Evolutionary conservation across 2,329 filamentous ascomycete genomes (phyloP), one percentile per base, ranked within the genome.

Genomic region (Aspergillus brunneoviolaceus): DNA sequence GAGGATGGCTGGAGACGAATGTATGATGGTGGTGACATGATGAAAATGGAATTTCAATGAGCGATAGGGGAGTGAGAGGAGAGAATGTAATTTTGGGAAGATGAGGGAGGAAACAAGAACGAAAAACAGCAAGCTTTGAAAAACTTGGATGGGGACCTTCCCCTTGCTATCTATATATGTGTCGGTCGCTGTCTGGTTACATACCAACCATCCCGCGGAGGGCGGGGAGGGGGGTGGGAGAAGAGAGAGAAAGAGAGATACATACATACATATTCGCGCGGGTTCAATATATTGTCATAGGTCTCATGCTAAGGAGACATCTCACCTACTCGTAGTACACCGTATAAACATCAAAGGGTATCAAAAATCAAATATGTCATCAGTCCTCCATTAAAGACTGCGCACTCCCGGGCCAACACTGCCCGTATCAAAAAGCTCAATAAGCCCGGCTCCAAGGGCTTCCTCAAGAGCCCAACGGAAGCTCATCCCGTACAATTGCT

Each of bases 391-490:
- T 68, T 66, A 78, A 51, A 78, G 55, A 63, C 68, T 70, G 56
- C 79, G 73, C 27, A 86, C 79, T 16, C 81, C 86, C 49, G 81
- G 74, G 4, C 86, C 86, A 29, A 88, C 85, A 67, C 82, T 86
- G 19, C 85, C 82, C 5, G 86, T 89, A 65, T 87, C 82, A 66
- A 89, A 89, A 7, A 85, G 67, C 72, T 89, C 85, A 11, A 88
- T 76, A 27, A 87, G 67, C 3, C 86, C 86, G 23, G 83, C 81
- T 1, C 86, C 86, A 16, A 88, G 69, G 61, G 84, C 84, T 68
- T 88, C 85, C 60, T 85, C 85, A 42, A 88, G 65, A 9, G 84
- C 78, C 84, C 85, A 88, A 31, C 84, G 81, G 65, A 88, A 88
- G 27, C 76, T 74, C 73, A 87, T 73, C 0, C 86, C 86, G 63